Evolutionary conservation across 2,329 filamentous ascomycete species (phyloP).

Genomic region (Hirsutella minnesotensis): DNA sequence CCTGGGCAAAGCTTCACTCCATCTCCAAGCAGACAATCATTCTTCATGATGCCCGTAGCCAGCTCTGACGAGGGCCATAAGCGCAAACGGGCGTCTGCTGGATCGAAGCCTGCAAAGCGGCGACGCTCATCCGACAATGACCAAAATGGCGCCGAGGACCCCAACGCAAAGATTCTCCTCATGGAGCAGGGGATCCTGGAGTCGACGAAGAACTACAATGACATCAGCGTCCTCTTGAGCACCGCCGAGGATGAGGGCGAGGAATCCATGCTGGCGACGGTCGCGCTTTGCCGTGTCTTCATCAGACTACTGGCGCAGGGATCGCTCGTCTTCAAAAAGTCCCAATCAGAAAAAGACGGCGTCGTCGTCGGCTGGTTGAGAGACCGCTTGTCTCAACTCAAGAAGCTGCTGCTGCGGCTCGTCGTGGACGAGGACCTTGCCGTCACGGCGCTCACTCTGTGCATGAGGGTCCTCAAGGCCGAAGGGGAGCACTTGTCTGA

Average conservation of each 20-base stretch:
- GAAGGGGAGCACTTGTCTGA: slow-evolving; percentile 54
- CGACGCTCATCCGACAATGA: slow-evolving; percentile 31
- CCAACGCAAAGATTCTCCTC: slow-evolving; percentile 54
- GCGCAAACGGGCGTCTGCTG: slow-evolving; percentile 36
- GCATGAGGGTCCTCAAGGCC: slow-evolving; percentile 75
- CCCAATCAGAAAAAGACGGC: slow-evolving; percentile 58
- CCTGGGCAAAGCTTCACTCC: too few species aligned
- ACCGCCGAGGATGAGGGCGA: slow-evolving; percentile 33
- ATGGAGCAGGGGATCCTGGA: slow-evolving; percentile 75
- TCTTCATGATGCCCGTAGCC: slow-evolving; percentile 14
- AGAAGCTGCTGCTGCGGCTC: slow-evolving; percentile 46
- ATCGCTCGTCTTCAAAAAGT: slow-evolving; percentile 52
- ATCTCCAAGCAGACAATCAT: too few species aligned
- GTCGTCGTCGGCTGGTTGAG: slow-evolving; percentile 71
- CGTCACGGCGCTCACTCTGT: slow-evolving; percentile 60
- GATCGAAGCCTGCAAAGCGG: slow-evolving; percentile 37
- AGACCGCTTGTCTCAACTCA: slow-evolving; percentile 61
- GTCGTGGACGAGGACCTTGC: slow-evolving; percentile 53
- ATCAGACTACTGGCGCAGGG: slow-evolving; percentile 68
- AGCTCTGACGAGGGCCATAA: slow-evolving; percentile 22
- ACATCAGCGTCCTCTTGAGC: slow-evolving; percentile 63
- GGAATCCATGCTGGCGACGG: slow-evolving; percentile 55
- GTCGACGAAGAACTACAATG: slow-evolving; percentile 85
- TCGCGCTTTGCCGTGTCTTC: slow-evolving; percentile 80
- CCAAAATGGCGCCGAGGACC: slow-evolving; percentile 29